Percentiles rank a stretch among this genome's conserved stretches.
Conservation (phyloP, 768 basidiomycete genomes). For the Lanmaoa rubissima region DNA sequence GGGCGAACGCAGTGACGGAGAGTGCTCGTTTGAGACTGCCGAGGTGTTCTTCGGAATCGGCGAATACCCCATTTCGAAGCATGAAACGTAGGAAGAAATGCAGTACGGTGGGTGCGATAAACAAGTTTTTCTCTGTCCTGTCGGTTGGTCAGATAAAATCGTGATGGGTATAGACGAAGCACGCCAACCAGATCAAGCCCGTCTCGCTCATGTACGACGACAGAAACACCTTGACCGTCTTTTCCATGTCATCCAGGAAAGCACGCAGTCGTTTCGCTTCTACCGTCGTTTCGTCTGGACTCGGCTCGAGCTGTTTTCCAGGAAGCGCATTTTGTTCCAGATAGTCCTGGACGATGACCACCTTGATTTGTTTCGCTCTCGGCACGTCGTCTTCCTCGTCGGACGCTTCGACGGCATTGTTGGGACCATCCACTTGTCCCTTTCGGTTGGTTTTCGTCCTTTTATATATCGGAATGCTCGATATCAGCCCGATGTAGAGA, state of each 20-base stretch:
- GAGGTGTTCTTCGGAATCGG: conserved; percentile 23
- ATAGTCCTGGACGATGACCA: conserved; percentile 26
- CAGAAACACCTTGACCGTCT: conserved; percentile 61
- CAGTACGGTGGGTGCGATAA: conserved; percentile 42
- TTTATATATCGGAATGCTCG: conserved; percentile 32
- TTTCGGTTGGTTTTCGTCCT: conserved; percentile 21
- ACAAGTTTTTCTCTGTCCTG: conserved; percentile 45
- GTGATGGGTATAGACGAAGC: not conserved
- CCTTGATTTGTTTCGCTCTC: conserved; percentile 18
- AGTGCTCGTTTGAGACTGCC: conserved; percentile 44
- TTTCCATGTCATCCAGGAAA: conserved; percentile 64
- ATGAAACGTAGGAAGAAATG: conserved; percentile 47
- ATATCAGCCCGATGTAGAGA: conserved; percentile 30
- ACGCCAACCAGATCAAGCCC: conserved; percentile 60
- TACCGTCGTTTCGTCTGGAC: conserved; percentile 6
- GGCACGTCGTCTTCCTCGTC: conserved; percentile 28
- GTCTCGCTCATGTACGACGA: conserved; percentile 64
- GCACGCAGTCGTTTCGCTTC: conserved; percentile 33
- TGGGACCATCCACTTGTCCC: conserved; percentile 28
- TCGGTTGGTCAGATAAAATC: conserved; percentile 2
- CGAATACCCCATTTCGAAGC: conserved; percentile 42
- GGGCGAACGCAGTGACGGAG: conserved; percentile 38
- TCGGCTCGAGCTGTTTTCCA: conserved; percentile 29
- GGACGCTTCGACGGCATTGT: conserved; percentile 32
- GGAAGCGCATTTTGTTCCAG: conserved; percentile 30